Base-by-base conservation (phyloP, 2,329 filamentous ascomycete genomes). In the Neonectria coccinea region DNA sequence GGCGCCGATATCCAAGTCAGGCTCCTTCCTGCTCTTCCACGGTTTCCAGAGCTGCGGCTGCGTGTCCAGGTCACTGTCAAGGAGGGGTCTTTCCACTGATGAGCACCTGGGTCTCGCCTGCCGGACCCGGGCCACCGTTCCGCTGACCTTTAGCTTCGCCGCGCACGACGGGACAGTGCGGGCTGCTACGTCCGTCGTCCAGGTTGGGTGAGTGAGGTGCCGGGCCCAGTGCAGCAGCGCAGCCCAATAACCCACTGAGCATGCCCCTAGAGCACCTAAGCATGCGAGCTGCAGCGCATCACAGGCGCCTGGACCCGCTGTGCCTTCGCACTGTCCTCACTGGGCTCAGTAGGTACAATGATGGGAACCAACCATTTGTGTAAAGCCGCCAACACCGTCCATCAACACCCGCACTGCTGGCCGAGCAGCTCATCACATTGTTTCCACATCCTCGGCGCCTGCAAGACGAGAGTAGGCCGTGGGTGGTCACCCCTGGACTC, bases 261-360 rank as follows among this genome's bases (percentile, higher is more conserved):
- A 50, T 59, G 60, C 59, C 56, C 22, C 22, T 22, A 22, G 22
- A 22, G 22, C 22, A 22, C 33, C 27, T 66, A 62, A 69, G 60
- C 68, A 69, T 59, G 61, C 70, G 65, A 66, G 57, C 64, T 70
- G 73, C 70, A 74, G 72, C 62, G 66, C 66, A 58, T 42, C 61
- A 67, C 65, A 69, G 59, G 63, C 66, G 67, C 66, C 65, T 59
- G 58, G 47, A 53, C 31, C 45, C 64, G 42, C 29, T 58, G 60
- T 62, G 57, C 12, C 9, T 16, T n/a, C 36, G 36, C 36, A n/a
- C 14, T 29, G 47, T 18, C 25, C 22, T 31, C 45, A 29, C 25
- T 25, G 25, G 25, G 25, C 42, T 45, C 36, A 39, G 36, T 6
- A 39, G 25, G 25, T 25, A 25, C 25, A 25, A 6, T n/a, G 36